Conservation (phyloP, 2,329 filamentous ascomycete species). For the Clarireedia homoeocarpa region DNA sequence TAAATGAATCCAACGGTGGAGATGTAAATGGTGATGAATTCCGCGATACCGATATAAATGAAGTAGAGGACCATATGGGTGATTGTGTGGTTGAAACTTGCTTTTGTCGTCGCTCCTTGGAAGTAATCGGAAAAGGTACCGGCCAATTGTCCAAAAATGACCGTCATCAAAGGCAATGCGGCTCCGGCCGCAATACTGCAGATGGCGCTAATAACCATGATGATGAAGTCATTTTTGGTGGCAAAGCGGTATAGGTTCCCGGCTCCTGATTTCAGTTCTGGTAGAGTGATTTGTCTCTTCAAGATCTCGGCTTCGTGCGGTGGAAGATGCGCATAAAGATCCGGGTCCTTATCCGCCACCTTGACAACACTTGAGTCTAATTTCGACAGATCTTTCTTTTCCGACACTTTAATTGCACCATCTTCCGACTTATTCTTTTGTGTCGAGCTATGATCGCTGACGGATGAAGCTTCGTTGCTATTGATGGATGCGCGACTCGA, state of each 20-base stretch:
- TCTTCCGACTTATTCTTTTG: conserved; percentile 27
- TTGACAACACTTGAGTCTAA: conserved; percentile 29
- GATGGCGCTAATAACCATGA: conserved; percentile 43
- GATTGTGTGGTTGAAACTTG: conserved; percentile 53
- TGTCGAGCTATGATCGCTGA: conserved; percentile 15
- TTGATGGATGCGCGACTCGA: conserved; percentile 18
- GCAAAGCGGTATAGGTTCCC: conserved; percentile 51
- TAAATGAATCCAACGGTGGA: conserved; percentile 87
- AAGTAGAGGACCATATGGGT: conserved; percentile 68
- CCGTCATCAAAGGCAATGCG: conserved; percentile 45
- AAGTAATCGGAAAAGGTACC: conserved; percentile 59
- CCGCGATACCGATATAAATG: conserved; percentile 73
- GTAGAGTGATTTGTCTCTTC: conserved; percentile 58
- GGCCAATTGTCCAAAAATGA: conserved; percentile 72
- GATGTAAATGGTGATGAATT: conserved; percentile 72
- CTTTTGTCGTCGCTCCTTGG: conserved; percentile 37
- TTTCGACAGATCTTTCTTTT: conserved; percentile 49
- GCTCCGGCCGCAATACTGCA: conserved; percentile 52
- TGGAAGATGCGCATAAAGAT: conserved; percentile 55
- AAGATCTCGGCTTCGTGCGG: conserved; percentile 59
- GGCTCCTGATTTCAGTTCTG: conserved; percentile 55
- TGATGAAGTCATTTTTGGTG: conserved; percentile 41
- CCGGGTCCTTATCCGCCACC: conserved; percentile 33
- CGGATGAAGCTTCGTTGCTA: conserved; percentile 14
- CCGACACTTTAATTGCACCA: conserved; percentile 50